Evolutionary conservation across 768 basidiomycete species (phyloP).

Genomic region (Mycena vulgaris): DNA sequence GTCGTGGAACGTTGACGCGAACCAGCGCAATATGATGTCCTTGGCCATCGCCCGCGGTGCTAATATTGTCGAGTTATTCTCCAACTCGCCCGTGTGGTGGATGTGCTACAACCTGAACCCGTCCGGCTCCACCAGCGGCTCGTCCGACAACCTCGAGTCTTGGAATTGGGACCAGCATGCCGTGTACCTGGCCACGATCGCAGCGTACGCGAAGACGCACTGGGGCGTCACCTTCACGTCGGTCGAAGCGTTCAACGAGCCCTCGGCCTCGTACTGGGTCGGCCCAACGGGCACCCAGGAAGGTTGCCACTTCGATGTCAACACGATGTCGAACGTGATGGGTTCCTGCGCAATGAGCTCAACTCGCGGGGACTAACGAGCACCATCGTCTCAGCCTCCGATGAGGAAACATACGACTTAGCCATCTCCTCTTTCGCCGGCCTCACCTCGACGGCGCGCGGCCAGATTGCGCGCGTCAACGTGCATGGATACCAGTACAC

Average conservation of each 20-base stretch:
- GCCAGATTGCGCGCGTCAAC: conserved; percentile 33
- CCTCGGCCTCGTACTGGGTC: conserved; percentile 37
- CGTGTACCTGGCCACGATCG: conserved; percentile 35
- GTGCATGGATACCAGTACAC: conserved; percentile 39
- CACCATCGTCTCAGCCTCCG: conserved; percentile 35
- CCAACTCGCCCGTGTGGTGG: conserved; percentile 41
- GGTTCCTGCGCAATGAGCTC: conserved; percentile 34
- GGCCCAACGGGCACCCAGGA: conserved; percentile 39
- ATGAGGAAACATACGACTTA: conserved; percentile 38
- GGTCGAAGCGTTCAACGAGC: conserved; percentile 41
- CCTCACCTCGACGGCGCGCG: conserved; percentile 21
- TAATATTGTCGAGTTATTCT: conserved; percentile 37
- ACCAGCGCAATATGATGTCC: conserved; percentile 38
- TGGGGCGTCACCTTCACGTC: conserved; percentile 39
- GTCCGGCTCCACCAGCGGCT: conserved; percentile 31
- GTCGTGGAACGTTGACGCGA: conserved; percentile 39
- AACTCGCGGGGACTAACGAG: conserved; percentile 34
- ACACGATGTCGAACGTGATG: conserved; percentile 38
- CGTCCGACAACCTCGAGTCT: conserved; percentile 38
- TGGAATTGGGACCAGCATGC: conserved; percentile 41
- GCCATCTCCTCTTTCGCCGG: conserved; percentile 25
- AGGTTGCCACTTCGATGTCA: conserved; percentile 40
- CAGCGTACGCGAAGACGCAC: conserved; percentile 17
- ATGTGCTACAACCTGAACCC: conserved; percentile 38
- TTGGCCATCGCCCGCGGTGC: conserved; percentile 33